Evolutionary conservation across 352 stramenopile species (phyloP).

Genomic region (Blastocystis sp.): DNA sequence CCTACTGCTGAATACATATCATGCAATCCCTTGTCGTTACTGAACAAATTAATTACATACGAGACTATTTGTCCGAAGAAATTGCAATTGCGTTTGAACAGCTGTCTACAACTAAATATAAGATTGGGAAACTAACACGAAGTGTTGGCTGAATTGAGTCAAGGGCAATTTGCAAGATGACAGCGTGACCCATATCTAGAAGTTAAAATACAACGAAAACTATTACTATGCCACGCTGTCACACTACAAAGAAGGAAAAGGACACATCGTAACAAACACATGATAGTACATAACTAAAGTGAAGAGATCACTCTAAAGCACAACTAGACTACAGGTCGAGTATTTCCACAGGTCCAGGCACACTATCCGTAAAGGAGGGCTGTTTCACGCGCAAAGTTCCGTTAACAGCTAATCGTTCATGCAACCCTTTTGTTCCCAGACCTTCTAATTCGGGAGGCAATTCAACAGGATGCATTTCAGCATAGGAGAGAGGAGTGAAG

Average conservation of each 20-base stretch:
- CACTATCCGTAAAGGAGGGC: neutral
- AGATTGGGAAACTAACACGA: neutral
- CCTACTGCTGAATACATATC: conserved; percentile 30
- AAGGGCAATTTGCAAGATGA: conserved; percentile 60
- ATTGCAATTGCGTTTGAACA: neutral
- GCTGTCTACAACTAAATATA: neutral
- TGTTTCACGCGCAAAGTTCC: conserved; percentile 35
- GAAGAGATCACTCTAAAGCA: neutral
- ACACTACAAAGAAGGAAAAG: neutral
- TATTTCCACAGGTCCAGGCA: conserved; percentile 28
- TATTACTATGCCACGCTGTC: conserved; percentile 16
- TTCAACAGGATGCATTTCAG: conserved; percentile 37
- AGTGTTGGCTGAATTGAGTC: neutral
- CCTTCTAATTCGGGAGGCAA: conserved; percentile 25
- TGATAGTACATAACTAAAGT: conserved; percentile 14
- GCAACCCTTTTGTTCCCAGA: conserved; percentile 41
- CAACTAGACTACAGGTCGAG: neutral
- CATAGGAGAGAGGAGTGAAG: conserved; percentile 48
- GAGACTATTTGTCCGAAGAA: neutral
- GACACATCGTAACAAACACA: conserved; percentile 1
- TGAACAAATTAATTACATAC: neutral
- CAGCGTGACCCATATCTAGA: conserved; percentile 35
- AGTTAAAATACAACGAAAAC: neutral
- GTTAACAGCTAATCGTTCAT: conserved; percentile 47
- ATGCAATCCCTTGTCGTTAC: neutral